Evolutionary conservation across 164 flowering plant species (phyloP), one percentile per base, ranked within the genome.

Genomic region (Nymphaea thermarum): DNA sequence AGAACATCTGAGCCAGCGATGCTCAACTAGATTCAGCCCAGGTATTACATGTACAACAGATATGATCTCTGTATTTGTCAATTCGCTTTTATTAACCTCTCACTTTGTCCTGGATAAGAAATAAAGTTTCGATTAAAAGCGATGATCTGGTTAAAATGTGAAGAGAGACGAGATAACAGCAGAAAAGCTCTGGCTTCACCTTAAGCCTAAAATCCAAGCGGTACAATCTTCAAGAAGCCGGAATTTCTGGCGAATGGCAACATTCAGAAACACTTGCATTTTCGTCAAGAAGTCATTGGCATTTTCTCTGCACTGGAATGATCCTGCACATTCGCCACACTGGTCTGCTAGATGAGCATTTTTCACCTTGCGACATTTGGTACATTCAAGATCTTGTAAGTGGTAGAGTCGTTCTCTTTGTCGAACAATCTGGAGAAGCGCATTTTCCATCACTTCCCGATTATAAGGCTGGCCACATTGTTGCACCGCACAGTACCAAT

Each of bases 391-490:
- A 74, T 94, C 99, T 74, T 94, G 98, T 67, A 91, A 70, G 74
- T 91, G 98, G 79, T 88, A 94, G 18, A 87, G 84, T 4, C 91
- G 87, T 67, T 91, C 99, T 74, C 99, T 82, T 73, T 90, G 96
- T 16, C 98, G 73, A 17, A 88, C 86, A 64, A 91, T 86, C 70
- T 94, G 99, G 66, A 94, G 82, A 68, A 94, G 96, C 60, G 93
- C 73, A 76, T 94, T 94, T 77, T 91, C 98, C 91, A 94, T 87
- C 60, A 77, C 81, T 72, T 88, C 96, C 7, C 89, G 84, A 68
- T 90, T 85, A 71, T 91, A 91, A 12, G 92, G 96, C 73, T 94
- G 98, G 61, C 96, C 96, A 72, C 98, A 94, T 64, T 91, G 96
- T 57, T 95, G 86, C 71, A 88, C 88, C n/a, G 82, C 80, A 76